Base-by-base conservation (phyloP, 371 early-diverging fungal genomes). In the Lichtheimia ramosa region DNA sequence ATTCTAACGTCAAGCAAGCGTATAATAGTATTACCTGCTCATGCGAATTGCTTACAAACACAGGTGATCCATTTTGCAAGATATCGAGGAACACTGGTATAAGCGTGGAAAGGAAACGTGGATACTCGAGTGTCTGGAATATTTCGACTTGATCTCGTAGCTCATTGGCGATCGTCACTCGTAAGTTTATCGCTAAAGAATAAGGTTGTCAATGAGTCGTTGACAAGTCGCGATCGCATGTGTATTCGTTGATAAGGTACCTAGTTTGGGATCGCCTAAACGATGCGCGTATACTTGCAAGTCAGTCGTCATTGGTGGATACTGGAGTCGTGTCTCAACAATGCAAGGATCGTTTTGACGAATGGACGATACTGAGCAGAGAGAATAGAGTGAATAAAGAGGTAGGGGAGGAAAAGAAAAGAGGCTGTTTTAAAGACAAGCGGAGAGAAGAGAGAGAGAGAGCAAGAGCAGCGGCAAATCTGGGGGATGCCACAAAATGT, bases 111-210 rank as follows among this genome's bases (percentile, higher is more conserved):
- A 94, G 74, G 58, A 92, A 91, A 46, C 90, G 83, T 21, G 89
- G 84, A 71, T 92, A 91, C 64, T 98, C 96, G 48, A 84, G 81
- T 16, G 87, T 82, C 69, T 95, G 95, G 54, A 92, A 88, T 20
- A 91, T 79, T 73, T 96, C 96, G 6, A 96, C 89, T 48, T 92
- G 90, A 71, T 97, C 96, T 68, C 94, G 83, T 16, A 97, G 77
- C 66, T 96, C 96, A 51, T 83, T 84, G n/a, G 92, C 93, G 62
- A 94, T 91, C 43, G 89, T 89, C 39, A 88, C 82, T 69, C 94
- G 94, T 24, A 92, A 79, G 58, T 81, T 83, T 27, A 81, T 66
- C n/a, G 64, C 79, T 77, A 59, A 13, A 16, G 14, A 41, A 24
- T 25, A 24, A 7, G 39, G 27, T 27, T 54, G 21, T 28, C 10